Conservation (phyloP, 352 stramenopile genomes). For the Phytophthora kernoviae region DNA sequence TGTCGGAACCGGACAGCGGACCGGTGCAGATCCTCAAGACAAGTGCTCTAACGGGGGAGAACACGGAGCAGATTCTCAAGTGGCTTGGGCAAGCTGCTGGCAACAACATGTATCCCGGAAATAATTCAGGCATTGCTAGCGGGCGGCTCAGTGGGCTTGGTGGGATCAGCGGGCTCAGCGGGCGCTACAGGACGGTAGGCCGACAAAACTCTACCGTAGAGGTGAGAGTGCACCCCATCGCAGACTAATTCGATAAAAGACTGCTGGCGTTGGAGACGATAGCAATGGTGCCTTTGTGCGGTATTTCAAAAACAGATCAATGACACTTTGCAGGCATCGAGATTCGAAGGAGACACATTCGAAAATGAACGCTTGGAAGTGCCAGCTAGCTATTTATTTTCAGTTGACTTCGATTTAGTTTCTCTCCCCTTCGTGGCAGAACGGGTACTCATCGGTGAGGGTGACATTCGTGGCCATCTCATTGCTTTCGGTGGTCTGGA, state of each 20-base stretch:
- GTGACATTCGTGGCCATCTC: constrained; percentile 19
- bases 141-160: constrained; percentile 5
- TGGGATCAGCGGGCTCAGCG: constrained; percentile 18
- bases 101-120: constrained; percentile 21
- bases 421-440: constrained; percentile 62
- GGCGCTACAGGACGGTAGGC: constrained; percentile 18
- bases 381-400: too few species aligned
- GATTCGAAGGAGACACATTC: background rate
- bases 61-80: constrained; percentile 58
- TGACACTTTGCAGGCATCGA: too few species aligned
- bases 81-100: constrained; percentile 50
- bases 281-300: background rate
- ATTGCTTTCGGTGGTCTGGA: constrained; percentile 33
- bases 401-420: constrained; percentile 50
- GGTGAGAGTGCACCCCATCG: constrained; percentile 39
- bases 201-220: constrained; percentile 24
- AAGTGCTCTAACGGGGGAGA: constrained; percentile 64
- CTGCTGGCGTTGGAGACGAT: background rate
- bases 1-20: constrained; percentile 33
- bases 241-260: constrained; percentile 18
- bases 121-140: constrained; percentile 12
- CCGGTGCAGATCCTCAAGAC: constrained; percentile 61
- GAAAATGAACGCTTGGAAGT: constrained; percentile 1
- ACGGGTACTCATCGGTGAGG: constrained; percentile 52
- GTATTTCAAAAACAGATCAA: too few species aligned